Base-by-base conservation (phyloP, 352 stramenopile genomes). In the Plasmopara halstedii region DNA sequence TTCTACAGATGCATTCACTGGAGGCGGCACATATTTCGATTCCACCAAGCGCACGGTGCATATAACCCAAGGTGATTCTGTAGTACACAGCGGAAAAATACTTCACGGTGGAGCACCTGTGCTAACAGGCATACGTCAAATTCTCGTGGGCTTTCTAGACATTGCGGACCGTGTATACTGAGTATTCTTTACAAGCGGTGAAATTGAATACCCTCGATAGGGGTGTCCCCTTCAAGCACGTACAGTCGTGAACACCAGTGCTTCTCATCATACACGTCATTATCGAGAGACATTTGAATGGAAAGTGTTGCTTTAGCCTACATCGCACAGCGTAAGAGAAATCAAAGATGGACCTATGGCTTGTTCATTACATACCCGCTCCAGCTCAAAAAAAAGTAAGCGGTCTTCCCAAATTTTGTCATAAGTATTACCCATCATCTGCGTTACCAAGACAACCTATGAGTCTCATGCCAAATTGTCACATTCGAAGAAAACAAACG, bases 111-210 rank as follows among this genome's bases (percentile, higher is more conserved):
- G 85, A 5, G 74, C 92, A 29, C 62, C 77, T 0, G 83, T 98
- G 20, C 82, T 86, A 0, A 57, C 56, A 5, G 93, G 93, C 8
- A 67, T 77, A 26, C 76, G 93, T 8, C 73, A 90, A 32, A 88
- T 97, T 29, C 67, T 98, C 44, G 90, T 97, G 17, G 93, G 83
- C 0, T 98, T 98, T 62, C 71, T 98, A 2, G 83, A 96, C 53
- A 64, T 97, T 22, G 60, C 75, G 11, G 65, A 85, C 35, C 57
- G 58, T 25, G 46, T 75, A 13, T 69, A 68, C 15, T 68, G 41
- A 26, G 21, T 35, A 10, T 4, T 21, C 21, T 13, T 17, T 17
- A 88, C 53, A 88, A 84, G 33, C 68, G 75, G 29, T 83, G 67
- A 27, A 83, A 82, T 56, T 84, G 74, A 31, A 91, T 85, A 29